Evolutionary conservation across 2,329 filamentous ascomycete genomes (phyloP), one percentile per base, ranked within the genome.

Genomic region (Chaetomium sp.): DNA sequence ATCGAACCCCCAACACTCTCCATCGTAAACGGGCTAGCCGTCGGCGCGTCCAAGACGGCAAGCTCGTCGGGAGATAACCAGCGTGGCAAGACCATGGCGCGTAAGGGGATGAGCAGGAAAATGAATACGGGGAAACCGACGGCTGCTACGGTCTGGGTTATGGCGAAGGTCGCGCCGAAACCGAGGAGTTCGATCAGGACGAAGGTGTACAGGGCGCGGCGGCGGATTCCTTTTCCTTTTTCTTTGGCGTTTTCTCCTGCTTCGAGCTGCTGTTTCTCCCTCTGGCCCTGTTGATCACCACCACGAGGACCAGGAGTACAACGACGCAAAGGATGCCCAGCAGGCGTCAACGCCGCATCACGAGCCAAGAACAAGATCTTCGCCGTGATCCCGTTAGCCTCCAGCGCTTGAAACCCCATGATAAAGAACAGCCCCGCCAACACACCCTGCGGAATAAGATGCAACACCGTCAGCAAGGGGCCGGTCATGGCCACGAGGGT

Each of bases 341-440:
- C 65, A 3, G 79, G 74, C 0, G 85, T 89, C n/a, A 91, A 74
- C 4, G 76, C 68, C 48, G 69, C 73, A 70, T 92, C 88, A 59
- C 82, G 79, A 1, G 76, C 71, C 1, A 92, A 76, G 68, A 88
- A 91, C 27, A 89, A 68, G 7, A 91, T 68, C 70, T 91, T 91
- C 58, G 78, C 73, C 0, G 87, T 91, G 66, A 92, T 89, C 27
- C 88, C 88, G 67, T 92, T 92, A 32, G 74, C 85, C 66, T 85
- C 79, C 36, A 92, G 80, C 3, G 88, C 88, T 71, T 91, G 86
- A 58, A 89, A 78, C 43, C 88, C 88, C 88, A 92, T 91, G 67
- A 90, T 81, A 71, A 91, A 91, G 76, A 92, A 92, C 33, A 92
- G 78, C 0, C 88, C 88, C 0, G 88, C 88, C 54, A 92, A 79